These are phyloP conservation scores for Saccharomycopsis sp. DNA, from an alignment of 805 yeast species.

Conservation along the genomic window DNA sequence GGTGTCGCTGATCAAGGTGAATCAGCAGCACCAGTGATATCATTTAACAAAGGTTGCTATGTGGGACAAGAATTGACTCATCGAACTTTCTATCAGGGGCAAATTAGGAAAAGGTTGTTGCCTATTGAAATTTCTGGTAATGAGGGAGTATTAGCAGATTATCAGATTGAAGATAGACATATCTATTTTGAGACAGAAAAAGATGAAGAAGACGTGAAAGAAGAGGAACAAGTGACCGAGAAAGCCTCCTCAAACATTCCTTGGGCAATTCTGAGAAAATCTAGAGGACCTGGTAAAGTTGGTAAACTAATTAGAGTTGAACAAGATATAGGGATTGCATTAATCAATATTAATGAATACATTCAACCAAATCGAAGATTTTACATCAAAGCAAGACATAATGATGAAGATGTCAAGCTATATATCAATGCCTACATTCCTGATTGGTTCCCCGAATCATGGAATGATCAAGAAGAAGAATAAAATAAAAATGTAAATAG, in stretches of 20 bases:
- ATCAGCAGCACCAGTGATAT: conserved; percentile 37
- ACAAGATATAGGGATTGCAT: conserved; percentile 11
- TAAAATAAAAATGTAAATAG: not conserved
- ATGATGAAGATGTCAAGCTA: conserved; percentile 25
- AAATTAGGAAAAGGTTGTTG: conserved; percentile 72
- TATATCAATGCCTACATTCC: conserved; percentile 52
- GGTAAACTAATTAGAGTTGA: conserved; percentile 9
- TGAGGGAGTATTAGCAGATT: not conserved
- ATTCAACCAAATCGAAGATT: conserved; percentile 15
- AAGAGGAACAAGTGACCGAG: not conserved
- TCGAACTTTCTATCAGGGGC: conserved; percentile 76
- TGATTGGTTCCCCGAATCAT: conserved; percentile 65
- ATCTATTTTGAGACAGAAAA: conserved; percentile 10
- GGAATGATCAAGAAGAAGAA: conserved; percentile 14
- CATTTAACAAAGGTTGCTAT: conserved; percentile 90
- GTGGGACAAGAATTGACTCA: conserved; percentile 95
- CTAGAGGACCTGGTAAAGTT: conserved; percentile 2
- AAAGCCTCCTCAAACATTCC: conserved; percentile 2
- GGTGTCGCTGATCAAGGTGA: conserved; percentile 39
- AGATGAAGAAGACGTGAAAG: not conserved
- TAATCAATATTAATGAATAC: conserved; percentile 13
- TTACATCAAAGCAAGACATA: conserved; percentile 19
- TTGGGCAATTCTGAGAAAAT: too few species aligned
- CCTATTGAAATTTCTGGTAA: conserved; percentile 45
- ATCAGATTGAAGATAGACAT: not conserved